Conservation (phyloP, 129 eudicot genomes). For the Kitagawia praeruptora region DNA sequence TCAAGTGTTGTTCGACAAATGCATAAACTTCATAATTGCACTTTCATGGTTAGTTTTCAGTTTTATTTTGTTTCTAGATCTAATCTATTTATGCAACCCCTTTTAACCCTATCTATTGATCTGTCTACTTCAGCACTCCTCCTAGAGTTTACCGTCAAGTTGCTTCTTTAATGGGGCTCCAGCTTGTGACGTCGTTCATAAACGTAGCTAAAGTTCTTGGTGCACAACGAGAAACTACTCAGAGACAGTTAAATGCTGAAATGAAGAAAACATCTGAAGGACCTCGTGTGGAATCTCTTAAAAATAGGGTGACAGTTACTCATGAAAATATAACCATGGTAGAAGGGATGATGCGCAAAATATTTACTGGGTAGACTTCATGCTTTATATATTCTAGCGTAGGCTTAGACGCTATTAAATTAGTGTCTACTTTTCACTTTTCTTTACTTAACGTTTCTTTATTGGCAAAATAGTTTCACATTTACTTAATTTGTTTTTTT, state of each 20-base stretch:
- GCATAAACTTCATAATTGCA: constrained; percentile 91
- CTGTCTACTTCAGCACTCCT: constrained; percentile 64
- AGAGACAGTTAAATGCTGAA: constrained; percentile 88
- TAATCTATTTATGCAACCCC: background rate
- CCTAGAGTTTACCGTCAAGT: constrained; percentile 81
- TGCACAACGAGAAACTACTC: constrained; percentile 89
- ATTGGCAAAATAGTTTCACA: background rate
- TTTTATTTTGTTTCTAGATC: constrained; percentile 13
- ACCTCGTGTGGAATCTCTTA: constrained; percentile 76
- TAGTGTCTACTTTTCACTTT: background rate
- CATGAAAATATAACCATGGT: constrained; percentile 84
- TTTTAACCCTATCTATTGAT: constrained; percentile 5
- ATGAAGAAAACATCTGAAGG: constrained; percentile 74
- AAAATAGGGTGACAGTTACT: constrained; percentile 59
- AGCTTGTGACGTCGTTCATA: constrained; percentile 85
- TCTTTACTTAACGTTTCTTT: background rate
- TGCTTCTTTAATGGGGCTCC: constrained; percentile 93
- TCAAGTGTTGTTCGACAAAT: constrained; percentile 70
- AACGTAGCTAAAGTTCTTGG: constrained; percentile 78
- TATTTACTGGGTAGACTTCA: constrained; percentile 70
- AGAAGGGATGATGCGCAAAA: constrained; percentile 92
- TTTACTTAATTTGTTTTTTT: constrained; percentile 1
- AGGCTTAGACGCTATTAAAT: background rate
- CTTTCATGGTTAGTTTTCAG: constrained; percentile 66
- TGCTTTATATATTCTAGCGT: background rate